A percentile compares a stretch with the other conserved stretches of the same genome.
Evolutionary conservation across 331 rosid species (phyloP).

Genomic region (Quercus phellos): DNA sequence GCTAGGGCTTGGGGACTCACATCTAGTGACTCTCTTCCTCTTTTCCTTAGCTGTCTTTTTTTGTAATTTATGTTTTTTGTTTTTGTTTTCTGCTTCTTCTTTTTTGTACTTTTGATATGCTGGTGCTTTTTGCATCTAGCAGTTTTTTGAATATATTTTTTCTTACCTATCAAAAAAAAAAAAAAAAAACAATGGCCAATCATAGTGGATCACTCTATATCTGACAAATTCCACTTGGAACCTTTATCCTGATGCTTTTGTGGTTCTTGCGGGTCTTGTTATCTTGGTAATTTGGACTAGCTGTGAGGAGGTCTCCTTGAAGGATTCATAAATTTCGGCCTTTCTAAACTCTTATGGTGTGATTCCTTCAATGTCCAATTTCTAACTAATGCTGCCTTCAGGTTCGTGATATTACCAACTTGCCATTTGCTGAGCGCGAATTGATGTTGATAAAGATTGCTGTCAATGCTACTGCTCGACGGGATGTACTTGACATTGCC

Average conservation of each 20-base stretch:
- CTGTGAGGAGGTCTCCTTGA: not conserved
- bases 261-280: not conserved
- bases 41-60: no score
- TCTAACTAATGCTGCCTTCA: slow-evolving; percentile 26
- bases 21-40: no score
- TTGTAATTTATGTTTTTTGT: no score
- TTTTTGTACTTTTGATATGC: no score
- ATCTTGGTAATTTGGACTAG: not conserved
- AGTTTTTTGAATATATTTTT: no score
- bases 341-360: not conserved
- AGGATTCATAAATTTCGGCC: not conserved
- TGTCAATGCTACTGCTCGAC: slow-evolving; percentile 80
- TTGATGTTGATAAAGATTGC: slow-evolving; percentile 93
- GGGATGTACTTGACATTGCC: slow-evolving; percentile 96
- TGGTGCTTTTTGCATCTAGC: no score
- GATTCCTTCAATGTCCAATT: not conserved
- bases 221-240: not conserved
- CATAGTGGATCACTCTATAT: not conserved
- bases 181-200: not conserved
- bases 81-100: no score
- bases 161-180: no score
- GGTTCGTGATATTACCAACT: slow-evolving; percentile 78
- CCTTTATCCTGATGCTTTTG: not conserved
- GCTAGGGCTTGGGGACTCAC: no score
- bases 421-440: slow-evolving; percentile 93